Base-by-base conservation (phyloP, 75 land plant genomes). In the Selaginella tamariscina region DNA sequence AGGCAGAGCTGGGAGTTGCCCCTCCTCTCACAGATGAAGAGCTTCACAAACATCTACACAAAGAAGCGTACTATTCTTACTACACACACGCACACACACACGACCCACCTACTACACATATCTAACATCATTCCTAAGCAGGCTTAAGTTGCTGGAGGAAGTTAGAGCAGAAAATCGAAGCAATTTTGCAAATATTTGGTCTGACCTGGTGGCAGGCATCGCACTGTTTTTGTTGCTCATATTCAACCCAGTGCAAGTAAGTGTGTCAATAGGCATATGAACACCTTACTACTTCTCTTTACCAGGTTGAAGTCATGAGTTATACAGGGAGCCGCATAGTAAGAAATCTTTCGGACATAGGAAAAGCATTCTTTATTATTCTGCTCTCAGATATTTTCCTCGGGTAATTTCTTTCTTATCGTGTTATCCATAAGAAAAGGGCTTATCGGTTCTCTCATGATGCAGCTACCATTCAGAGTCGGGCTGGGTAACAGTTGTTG, bases 21-120 rank as follows among this genome's bases (percentile, higher is more conserved):
- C 99, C 99, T 44, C 85, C 87, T 65, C 84, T 86, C 68, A 79
- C 88, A 11, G 89, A 90, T 72, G 92, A 90, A 20, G 96, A 91
- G 70, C 29, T 87, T 49, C 75, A 77, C 75, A 65, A 72, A 78
- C 92, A 95, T 77, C 77, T 87, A 56, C 82, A 81, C 33, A 80
- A 90, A 59, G 89, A 80, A 84, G 99, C 92, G 96, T 95, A 90
- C 73, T 88, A 71, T 39, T 39, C 49, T 39, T 39, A 15, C 11
- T 39, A 5, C 15, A 5, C 49, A 39, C n/a, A n/a, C n/a, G n/a
- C n/a, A n/a, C n/a, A n/a, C n/a, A n/a, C n/a, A n/a, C n/a, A n/a
- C n/a, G 49, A 15, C 49, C 15, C 15, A 5, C 11, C 49, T 39
- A 5, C 49, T 39, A 5, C 15, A 15, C 15, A 5, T 15, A 5